A percentile compares a stretch with the other conserved stretches of the same genome.
These are phyloP conservation scores for Suillus occidentalis DNA, from an alignment of 768 basidiomycete genomes.

Conservation along the genomic window DNA sequence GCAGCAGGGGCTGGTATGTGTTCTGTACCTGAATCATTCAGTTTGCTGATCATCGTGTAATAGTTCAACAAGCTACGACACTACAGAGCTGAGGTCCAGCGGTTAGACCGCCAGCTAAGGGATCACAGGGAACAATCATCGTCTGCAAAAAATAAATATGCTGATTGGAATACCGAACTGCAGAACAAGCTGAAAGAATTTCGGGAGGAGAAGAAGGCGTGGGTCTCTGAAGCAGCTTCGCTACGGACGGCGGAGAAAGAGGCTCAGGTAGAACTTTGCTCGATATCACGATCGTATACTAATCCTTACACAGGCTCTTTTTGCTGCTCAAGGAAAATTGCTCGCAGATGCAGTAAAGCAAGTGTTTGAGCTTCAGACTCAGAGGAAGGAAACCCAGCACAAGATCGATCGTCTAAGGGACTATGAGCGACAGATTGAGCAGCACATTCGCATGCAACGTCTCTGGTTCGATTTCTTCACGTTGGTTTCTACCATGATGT, in stretches of 20 bases:
- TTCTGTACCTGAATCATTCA: not conserved
- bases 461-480: slow-evolving; percentile 57
- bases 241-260: slow-evolving; percentile 74
- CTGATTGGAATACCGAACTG: slow-evolving; percentile 82
- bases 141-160: slow-evolving; percentile 73
- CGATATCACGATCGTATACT: not conserved
- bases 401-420: slow-evolving; percentile 80
- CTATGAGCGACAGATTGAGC: slow-evolving; percentile 86
- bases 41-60: slow-evolving; percentile 9
- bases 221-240: slow-evolving; percentile 67
- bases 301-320: slow-evolving; percentile 49
- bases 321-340: slow-evolving; percentile 66
- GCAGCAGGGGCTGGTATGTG: slow-evolving; percentile 73
- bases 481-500: not conserved
- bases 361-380: slow-evolving; percentile 72
- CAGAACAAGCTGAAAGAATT: slow-evolving; percentile 73
- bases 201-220: slow-evolving; percentile 77
- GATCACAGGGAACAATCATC: slow-evolving; percentile 74
- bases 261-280: slow-evolving; percentile 46
- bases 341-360: slow-evolving; percentile 67
- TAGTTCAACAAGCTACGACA: slow-evolving; percentile 84
- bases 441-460: slow-evolving; percentile 71
- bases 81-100: slow-evolving; percentile 66
- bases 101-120: slow-evolving; percentile 66
- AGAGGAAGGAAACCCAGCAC: slow-evolving; percentile 74